A percentile compares a stretch with the other conserved stretches of the same genome.
Conservation (phyloP, 148 eudicot genomes). For the Cornus florida region DNA sequence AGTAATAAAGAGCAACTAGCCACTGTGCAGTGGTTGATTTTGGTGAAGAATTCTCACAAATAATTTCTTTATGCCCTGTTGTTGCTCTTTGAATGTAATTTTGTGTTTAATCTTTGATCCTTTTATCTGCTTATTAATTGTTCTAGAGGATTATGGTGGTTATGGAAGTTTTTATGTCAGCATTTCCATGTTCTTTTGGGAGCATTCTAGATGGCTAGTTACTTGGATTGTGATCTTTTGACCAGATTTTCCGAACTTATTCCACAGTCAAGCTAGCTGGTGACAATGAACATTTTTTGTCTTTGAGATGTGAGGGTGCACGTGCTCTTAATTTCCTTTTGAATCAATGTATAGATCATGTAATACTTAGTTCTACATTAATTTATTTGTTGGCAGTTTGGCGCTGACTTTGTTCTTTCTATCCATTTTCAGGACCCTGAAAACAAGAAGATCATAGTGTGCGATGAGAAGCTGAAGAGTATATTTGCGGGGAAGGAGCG, state of each 20-base stretch:
- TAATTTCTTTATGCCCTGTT: neutral
- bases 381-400: neutral
- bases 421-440: constrained; percentile 57
- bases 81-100: neutral
- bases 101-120: too few species aligned
- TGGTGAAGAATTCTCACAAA: neutral
- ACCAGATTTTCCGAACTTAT: neutral
- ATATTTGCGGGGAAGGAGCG: constrained; percentile 73
- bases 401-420: neutral
- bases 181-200: too few species aligned
- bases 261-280: neutral
- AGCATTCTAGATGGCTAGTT: too few species aligned
- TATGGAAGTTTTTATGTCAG: too few species aligned
- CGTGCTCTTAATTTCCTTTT: neutral
- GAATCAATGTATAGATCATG: neutral
- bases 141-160: too few species aligned
- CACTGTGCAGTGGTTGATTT: neutral
- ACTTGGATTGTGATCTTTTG: neutral
- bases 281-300: neutral
- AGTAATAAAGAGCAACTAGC: neutral
- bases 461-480: constrained; percentile 88
- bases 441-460: constrained; percentile 71
- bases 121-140: too few species aligned
- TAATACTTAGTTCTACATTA: neutral
- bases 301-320: neutral